Evolutionary conservation across 352 stramenopile genomes (phyloP).

Genomic region (Phytophthora pinifolia): DNA sequence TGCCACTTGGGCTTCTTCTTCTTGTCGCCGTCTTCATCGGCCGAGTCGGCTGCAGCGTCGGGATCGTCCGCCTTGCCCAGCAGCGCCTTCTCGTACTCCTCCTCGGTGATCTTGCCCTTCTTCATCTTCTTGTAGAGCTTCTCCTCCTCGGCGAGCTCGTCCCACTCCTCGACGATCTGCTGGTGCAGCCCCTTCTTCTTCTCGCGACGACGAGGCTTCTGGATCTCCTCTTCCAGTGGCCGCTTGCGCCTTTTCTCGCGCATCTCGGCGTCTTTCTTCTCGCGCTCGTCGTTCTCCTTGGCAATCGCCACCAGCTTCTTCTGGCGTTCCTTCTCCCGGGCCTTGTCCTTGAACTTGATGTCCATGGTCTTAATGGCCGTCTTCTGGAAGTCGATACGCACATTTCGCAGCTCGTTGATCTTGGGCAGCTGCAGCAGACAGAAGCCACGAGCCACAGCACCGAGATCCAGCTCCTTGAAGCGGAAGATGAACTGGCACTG

Average conservation of each 20-base stretch:
- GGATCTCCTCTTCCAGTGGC: constrained; percentile 49
- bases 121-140: constrained; percentile 97
- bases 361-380: constrained; percentile 90
- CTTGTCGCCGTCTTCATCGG: constrained; percentile 28
- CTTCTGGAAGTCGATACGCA: constrained; percentile 85
- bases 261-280: constrained; percentile 55
- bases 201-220: constrained; percentile 79
- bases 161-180: constrained; percentile 99
- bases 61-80: constrained; percentile 49
- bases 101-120: constrained; percentile 96
- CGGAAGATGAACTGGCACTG: constrained; percentile 98
- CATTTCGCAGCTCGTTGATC: constrained; percentile 84
- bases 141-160: constrained; percentile 98
- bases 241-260: constrained; percentile 63
- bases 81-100: constrained; percentile 89
- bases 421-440: constrained; percentile 81
- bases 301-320: constrained; percentile 90
- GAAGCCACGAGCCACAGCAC: constrained; percentile 87
- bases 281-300: constrained; percentile 68
- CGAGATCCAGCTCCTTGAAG: constrained; percentile 97
- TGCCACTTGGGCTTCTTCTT: constrained; percentile 71
- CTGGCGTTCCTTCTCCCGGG: constrained; percentile 95
- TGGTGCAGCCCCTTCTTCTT: constrained; percentile 97
- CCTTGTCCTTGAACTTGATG: constrained; percentile 96
- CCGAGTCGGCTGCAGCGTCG: constrained; percentile 36